These are phyloP conservation scores for Tricharina praecox DNA, from an alignment of 495 filamentous ascomycete genomes.

Conservation along the genomic window DNA sequence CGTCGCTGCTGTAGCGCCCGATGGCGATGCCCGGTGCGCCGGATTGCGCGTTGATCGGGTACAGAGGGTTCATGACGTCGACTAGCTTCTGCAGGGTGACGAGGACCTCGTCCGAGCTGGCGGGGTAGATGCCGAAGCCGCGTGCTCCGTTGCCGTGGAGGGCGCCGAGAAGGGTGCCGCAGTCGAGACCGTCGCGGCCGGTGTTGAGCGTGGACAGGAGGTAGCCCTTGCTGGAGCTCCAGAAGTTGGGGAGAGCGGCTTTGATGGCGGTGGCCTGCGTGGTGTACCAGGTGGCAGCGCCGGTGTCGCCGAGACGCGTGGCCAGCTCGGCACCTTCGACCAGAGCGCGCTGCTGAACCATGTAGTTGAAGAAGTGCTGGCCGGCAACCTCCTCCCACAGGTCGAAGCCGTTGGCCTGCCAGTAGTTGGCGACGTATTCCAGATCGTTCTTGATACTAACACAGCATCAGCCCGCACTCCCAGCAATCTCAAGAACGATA, in stretches of 20 bases:
- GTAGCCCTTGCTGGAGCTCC: conserved; percentile 38
- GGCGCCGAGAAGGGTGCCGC: conserved; percentile 43
- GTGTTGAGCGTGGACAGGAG: conserved; percentile 39
- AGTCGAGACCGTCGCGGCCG: conserved; percentile 42
- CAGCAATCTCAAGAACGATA: no score
- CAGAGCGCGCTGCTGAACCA: conserved; percentile 36
- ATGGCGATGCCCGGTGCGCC: conserved; percentile 41
- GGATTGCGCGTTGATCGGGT: conserved; percentile 40
- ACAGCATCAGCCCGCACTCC: no score
- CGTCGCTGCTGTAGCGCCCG: conserved; percentile 53
- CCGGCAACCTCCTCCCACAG: conserved; percentile 54
- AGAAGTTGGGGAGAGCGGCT: conserved; percentile 46
- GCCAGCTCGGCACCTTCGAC: conserved; percentile 49
- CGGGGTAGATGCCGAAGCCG: conserved; percentile 47
- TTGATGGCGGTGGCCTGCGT: conserved; percentile 42
- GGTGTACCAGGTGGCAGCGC: conserved; percentile 30
- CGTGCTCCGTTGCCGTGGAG: conserved; percentile 45
- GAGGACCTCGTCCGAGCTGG: conserved; percentile 44
- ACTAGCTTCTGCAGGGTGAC: conserved; percentile 47
- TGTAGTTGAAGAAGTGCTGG: conserved; percentile 42
- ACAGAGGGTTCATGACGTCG: conserved; percentile 43
- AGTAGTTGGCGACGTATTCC: conserved; percentile 53
- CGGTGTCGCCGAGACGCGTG: conserved; percentile 27
- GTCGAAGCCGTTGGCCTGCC: conserved; percentile 43
- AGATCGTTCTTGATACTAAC: conserved; percentile 51